Evolutionary conservation across 164 flowering plant species (phyloP).

Genomic region (Piper longum): DNA sequence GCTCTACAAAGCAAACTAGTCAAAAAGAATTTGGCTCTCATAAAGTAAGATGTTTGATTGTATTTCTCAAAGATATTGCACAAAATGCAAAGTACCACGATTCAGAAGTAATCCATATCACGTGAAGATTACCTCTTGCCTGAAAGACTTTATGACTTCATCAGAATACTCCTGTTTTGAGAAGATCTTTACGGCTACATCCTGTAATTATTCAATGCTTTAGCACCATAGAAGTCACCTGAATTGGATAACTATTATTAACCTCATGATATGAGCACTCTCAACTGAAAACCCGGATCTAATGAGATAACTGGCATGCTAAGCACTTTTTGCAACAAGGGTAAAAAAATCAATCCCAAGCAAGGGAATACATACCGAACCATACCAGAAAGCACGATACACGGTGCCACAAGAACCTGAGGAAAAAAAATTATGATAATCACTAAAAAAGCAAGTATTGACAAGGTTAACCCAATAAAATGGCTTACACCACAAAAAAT

Average conservation of each 20-base stretch:
- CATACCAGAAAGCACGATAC: slow-evolving; percentile 96
- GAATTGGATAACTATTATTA: background rate
- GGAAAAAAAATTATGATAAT: background rate
- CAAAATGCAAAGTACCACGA: no score
- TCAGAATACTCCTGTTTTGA: slow-evolving; percentile 93
- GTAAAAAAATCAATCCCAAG: no score
- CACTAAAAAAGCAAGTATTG: background rate
- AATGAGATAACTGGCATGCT: background rate
- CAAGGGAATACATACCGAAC: slow-evolving; percentile 66
- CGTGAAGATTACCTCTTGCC: slow-evolving; percentile 62
- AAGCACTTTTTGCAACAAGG: background rate
- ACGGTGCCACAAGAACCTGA: slow-evolving; percentile 99
- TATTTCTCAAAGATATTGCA: no score
- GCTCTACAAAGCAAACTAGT: no score
- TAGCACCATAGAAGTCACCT: background rate
- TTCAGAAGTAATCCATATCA: no score
- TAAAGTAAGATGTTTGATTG: no score
- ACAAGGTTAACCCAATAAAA: no score
- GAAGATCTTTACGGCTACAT: slow-evolving; percentile 96
- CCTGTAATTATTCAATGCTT: slow-evolving; percentile 34
- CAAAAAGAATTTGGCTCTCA: no score
- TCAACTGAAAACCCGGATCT: background rate
- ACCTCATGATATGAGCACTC: background rate
- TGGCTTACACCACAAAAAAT: no score
- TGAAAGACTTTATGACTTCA: slow-evolving; percentile 71